Evolutionary conservation across 1,284 basidiomycete species (phyloP).

Genomic region (Leccinum pseudoinsigne): DNA sequence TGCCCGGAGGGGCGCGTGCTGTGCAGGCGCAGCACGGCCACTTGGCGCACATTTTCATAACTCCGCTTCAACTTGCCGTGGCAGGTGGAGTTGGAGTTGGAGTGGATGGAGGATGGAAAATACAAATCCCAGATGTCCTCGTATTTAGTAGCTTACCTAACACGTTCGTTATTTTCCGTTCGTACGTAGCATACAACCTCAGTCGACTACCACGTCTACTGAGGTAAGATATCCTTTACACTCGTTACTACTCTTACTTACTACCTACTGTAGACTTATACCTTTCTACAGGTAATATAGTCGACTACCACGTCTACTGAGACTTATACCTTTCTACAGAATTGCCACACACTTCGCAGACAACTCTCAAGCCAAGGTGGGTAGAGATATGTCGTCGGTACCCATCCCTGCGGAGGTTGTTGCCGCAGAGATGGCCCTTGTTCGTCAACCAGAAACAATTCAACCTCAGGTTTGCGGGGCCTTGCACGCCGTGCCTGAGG

Average conservation of each 20-base stretch:
- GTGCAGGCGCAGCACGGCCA: too few species aligned
- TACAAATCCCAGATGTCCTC: too few species aligned
- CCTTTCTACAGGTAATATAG: neutral
- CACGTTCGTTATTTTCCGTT: neutral
- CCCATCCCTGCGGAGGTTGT: neutral
- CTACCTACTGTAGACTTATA: neutral
- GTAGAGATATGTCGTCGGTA: neutral
- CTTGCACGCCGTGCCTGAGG: neutral
- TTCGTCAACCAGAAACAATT: neutral
- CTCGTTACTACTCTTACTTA: neutral
- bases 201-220: neutral
- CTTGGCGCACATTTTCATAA: too few species aligned
- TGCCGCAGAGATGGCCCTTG: neutral
- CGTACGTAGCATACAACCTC: neutral
- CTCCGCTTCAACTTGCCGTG: too few species aligned
- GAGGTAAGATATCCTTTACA: neutral
- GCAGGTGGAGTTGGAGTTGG: too few species aligned
- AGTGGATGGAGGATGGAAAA: too few species aligned
- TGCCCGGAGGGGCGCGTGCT: too few species aligned
- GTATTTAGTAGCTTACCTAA: neutral
- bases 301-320: too few species aligned
- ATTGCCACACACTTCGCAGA: slow-evolving; percentile 13
- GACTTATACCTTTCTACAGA: too few species aligned
- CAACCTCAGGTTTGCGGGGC: neutral
- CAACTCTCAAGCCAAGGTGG: neutral